Percentiles rank a stretch among this genome's conserved stretches.
phyloP scores from a whole-genome alignment of 73 alveolate species.

The Blepharisma japonicum region DNA sequence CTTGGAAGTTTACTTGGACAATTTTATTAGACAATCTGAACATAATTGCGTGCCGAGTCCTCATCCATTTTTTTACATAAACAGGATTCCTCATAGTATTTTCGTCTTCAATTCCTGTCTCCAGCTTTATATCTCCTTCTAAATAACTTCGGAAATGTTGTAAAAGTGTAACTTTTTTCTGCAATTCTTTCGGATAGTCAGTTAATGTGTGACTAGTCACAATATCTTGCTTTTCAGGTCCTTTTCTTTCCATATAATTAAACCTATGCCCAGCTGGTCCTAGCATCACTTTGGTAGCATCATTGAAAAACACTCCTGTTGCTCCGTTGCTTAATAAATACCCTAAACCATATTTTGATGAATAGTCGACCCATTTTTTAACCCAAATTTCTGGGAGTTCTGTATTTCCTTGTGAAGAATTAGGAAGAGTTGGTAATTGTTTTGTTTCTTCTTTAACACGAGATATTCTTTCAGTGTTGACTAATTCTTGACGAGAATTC shows the following conservation, averaged over 20 bases:
- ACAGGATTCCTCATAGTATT: not conserved
- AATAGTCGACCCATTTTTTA: slow-evolving; percentile 59
- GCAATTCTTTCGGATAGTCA: slow-evolving; percentile 82
- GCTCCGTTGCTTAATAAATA: slow-evolving; percentile 42
- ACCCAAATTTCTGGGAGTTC: slow-evolving; percentile 31
- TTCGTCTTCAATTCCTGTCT: slow-evolving; percentile 18
- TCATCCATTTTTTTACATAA: slow-evolving; percentile 96
- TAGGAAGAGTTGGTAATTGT: not conserved
- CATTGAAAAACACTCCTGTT: slow-evolving; percentile 61
- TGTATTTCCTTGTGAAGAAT: not conserved
- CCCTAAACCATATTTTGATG: slow-evolving; percentile 58
- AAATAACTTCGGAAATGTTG: slow-evolving; percentile 82
- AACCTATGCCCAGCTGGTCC: slow-evolving; percentile 25
- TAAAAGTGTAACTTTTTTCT: slow-evolving; percentile 87
- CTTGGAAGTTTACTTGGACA: slow-evolving; percentile 96
- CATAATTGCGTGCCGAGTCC: slow-evolving; percentile 95
- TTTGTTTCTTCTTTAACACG: not conserved
- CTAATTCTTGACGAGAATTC: not conserved
- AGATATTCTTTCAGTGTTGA: slow-evolving; percentile 3
- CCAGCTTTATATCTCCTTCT: slow-evolving; percentile 12
- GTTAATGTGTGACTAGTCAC: slow-evolving; percentile 42
- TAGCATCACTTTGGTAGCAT: slow-evolving; percentile 50
- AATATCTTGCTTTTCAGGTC: slow-evolving; percentile 65
- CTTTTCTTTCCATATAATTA: slow-evolving; percentile 57
- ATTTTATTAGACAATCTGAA: slow-evolving; percentile 94